Percentiles rank a stretch among this genome's conserved stretches.
Conservation (phyloP, 2,329 filamentous ascomycete species). For the Monilinia vaccinii-corymbosi region DNA sequence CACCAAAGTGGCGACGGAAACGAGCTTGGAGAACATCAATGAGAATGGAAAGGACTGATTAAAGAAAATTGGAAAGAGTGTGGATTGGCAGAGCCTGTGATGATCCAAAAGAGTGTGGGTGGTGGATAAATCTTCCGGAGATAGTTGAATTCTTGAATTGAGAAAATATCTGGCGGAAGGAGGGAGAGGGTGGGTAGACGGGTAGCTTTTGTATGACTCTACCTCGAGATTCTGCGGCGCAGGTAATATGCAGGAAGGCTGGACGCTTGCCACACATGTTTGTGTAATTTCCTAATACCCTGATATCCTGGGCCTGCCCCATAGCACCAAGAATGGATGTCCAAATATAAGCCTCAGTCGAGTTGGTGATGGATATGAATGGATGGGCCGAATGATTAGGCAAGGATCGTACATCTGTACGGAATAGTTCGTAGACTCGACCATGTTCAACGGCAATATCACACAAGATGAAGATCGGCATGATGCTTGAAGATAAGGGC, state of each 20-base stretch:
- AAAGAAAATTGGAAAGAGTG: constrained; percentile 4
- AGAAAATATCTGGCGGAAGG: constrained; percentile 3
- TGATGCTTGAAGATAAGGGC: neutral
- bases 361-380: neutral
- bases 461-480: neutral
- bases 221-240: neutral
- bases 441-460: neutral
- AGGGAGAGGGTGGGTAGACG: neutral
- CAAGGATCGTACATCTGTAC: neutral
- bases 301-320: neutral
- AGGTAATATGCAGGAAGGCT: neutral
- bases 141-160: neutral
- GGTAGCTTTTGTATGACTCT: constrained; percentile 4
- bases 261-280: neutral
- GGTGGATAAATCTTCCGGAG: neutral
- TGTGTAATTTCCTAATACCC: constrained; percentile 3
- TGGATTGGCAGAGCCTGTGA: constrained; percentile 1
- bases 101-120: neutral
- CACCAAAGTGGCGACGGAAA: neutral
- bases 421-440: neutral
- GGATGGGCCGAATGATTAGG: neutral
- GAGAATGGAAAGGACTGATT: neutral
- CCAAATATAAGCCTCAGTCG: neutral
- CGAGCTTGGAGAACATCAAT: constrained; percentile 6
- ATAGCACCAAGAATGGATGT: neutral